Evolutionary conservation across 1,139 yeast species (phyloP).

Genomic region (Sugiyamaella castrensis): DNA sequence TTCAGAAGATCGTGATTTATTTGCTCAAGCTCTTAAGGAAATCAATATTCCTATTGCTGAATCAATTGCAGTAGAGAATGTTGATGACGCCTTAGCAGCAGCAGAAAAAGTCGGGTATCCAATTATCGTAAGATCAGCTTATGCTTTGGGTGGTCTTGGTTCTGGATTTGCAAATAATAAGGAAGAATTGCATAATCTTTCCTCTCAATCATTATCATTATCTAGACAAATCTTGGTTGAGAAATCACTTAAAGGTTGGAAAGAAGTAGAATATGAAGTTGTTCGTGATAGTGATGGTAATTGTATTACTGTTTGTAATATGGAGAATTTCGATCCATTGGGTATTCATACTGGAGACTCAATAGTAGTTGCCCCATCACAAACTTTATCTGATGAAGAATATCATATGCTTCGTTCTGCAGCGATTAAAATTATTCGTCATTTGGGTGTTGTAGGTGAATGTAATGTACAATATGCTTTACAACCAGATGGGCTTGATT

Average conservation of each 20-base stretch:
- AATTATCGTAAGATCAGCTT: conserved; percentile 95
- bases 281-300: conserved; percentile 95
- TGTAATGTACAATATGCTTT: conserved; percentile 97
- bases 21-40: conserved; percentile 91
- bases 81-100: conserved; percentile 87
- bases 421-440: conserved; percentile 95
- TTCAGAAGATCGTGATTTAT: conserved; percentile 95
- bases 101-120: conserved; percentile 91
- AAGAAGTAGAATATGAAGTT: conserved; percentile 97
- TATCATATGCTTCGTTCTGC: conserved; percentile 97
- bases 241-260: conserved; percentile 97
- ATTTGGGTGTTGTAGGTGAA: conserved; percentile 97
- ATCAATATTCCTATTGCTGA: conserved; percentile 94
- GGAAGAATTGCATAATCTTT: conserved; percentile 77
- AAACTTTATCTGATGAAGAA: conserved; percentile 93
- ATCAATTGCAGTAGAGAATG: conserved; percentile 89
- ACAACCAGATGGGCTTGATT: conserved; percentile 92
- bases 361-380: conserved; percentile 98
- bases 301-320: conserved; percentile 98
- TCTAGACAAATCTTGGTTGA: conserved; percentile 96
- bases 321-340: conserved; percentile 98
- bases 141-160: conserved; percentile 96
- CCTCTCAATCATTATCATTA: conserved; percentile 82
- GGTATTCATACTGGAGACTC: conserved; percentile 99
- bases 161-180: conserved; percentile 91